phyloP scores from a whole-genome alignment of 768 basidiomycete species.

The Leccinum uliginosum region DNA sequence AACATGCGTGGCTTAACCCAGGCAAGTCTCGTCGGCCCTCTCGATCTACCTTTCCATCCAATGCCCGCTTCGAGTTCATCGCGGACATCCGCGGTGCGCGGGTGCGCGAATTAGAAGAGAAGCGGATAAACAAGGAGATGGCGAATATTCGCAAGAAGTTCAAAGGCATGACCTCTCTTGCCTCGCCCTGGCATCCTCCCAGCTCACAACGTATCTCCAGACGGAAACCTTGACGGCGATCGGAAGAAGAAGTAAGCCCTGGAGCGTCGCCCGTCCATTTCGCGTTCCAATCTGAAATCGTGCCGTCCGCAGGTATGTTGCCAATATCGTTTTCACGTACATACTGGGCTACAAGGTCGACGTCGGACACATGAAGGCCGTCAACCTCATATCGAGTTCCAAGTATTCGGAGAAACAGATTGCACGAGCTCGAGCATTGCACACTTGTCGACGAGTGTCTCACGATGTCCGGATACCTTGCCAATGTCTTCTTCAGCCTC shows the following conservation, averaged over 20 bases:
- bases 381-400: slow-evolving; percentile 90
- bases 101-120: slow-evolving; percentile 96
- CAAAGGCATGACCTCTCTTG: slow-evolving; percentile 57
- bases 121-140: slow-evolving; percentile 99
- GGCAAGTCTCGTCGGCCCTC: slow-evolving; percentile 39
- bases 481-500: slow-evolving; percentile 65
- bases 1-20: slow-evolving; percentile 92
- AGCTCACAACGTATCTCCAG: slow-evolving; percentile 34
- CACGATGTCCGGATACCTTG: slow-evolving; percentile 69
- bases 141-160: slow-evolving; percentile 99
- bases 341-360: slow-evolving; percentile 99
- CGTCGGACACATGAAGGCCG: slow-evolving; percentile 98
- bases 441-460: not conserved
- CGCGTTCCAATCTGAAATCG: slow-evolving; percentile 15
- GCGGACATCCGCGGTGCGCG: slow-evolving; percentile 97
- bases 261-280: slow-evolving; percentile 7
- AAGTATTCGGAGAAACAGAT: slow-evolving; percentile 99
- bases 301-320: slow-evolving; percentile 69
- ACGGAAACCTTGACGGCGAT: slow-evolving; percentile 84
- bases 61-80: slow-evolving; percentile 69
- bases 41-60: slow-evolving; percentile 2
- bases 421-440: slow-evolving; percentile 43
- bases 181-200: slow-evolving; percentile 4
- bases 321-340: slow-evolving; percentile 98
- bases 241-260: slow-evolving; percentile 82